Base-by-base conservation (phyloP, 495 filamentous ascomycete genomes). In the Bathelium albidoporum region DNA sequence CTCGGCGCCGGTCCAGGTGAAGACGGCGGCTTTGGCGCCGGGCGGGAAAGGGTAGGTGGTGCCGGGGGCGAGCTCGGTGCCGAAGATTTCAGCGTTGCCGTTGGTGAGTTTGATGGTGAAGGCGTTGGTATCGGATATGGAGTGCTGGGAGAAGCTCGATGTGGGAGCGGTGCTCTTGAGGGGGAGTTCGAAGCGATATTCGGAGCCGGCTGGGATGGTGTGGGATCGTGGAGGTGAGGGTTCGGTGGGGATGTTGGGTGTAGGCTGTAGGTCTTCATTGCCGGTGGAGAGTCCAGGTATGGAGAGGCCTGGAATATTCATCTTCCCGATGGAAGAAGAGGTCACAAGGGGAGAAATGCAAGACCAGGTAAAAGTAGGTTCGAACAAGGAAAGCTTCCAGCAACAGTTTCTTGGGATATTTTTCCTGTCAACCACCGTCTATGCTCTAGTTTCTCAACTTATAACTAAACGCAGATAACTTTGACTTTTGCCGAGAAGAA, bases 61-160 rank as follows among this genome's bases (percentile, higher is more conserved):
- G 63, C 86, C 88, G 14, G 83, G 81, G 14, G 91, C 90, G 62
- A 99, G 88, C 75, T 97, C 92, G 58, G 91, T 94, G 72, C 95
- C 95, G 76, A 97, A 96, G 70, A 95, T 83, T 79, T 99, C 94
- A 44, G 95, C 95, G 14, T 85, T 90, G 66, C 94, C 94, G 41
- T 80, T 81, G 43, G 89, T 74, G 24, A 99, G 81, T 81, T 88
- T 68, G 63, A 76, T 63, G 43, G 49, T 67, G 64, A 55, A 55
- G 20, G 49, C 24, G 49, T 2, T 10, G 22, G 20, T 55, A 20
- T 28, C 24, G 24, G 49, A 28, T n/a, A 14, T n/a, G n/a, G 43
- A 49, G 5, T 3, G 43, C 4, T 49, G 10, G 11, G 49, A 26
- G 24, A 55, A 55, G 24, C 22, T 9, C 22, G 49, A 55, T 11